These are phyloP conservation scores for Pyrrhoderma lamaoense DNA, from an alignment of 1,284 basidiomycete species.

Conservation along the genomic window DNA sequence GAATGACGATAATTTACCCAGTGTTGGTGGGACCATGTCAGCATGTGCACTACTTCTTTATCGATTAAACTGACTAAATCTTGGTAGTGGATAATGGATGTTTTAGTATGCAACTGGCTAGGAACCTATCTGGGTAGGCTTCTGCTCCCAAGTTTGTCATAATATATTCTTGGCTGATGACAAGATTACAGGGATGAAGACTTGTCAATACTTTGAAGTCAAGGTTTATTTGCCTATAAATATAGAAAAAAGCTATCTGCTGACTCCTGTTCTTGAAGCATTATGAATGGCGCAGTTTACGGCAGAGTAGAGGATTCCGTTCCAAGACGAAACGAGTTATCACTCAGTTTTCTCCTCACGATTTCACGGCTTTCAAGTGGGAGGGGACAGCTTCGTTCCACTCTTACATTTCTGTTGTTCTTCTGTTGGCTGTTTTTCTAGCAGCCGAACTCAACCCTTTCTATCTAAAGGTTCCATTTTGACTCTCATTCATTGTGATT, in stretches of 20 bases:
- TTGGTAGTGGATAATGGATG: slow-evolving; percentile 73
- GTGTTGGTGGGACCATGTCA: slow-evolving; percentile 88
- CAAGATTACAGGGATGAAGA: slow-evolving; percentile 61
- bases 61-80: slow-evolving; percentile 13
- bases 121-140: slow-evolving; percentile 68
- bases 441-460: slow-evolving; percentile 79
- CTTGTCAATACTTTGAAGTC: slow-evolving; percentile 78
- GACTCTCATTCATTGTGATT: not conserved
- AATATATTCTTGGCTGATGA: slow-evolving; percentile 19
- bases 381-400: slow-evolving; percentile 70
- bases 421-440: slow-evolving; percentile 71
- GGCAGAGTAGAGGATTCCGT: slow-evolving; percentile 64
- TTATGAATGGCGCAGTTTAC: slow-evolving; percentile 78
- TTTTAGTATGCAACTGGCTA: slow-evolving; percentile 79
- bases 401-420: slow-evolving; percentile 67
- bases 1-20: slow-evolving; percentile 26
- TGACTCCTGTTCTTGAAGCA: slow-evolving; percentile 38
- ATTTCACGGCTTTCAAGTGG: slow-evolving; percentile 84
- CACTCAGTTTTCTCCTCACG: slow-evolving; percentile 76
- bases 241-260: slow-evolving; percentile 1
- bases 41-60: slow-evolving; percentile 25
- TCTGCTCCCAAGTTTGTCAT: slow-evolving; percentile 16
- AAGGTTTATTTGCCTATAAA: slow-evolving; percentile 40
- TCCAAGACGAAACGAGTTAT: slow-evolving; percentile 71
- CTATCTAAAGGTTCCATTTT: slow-evolving; percentile 59